These are phyloP conservation scores for Aspergillus alliaceus DNA, from an alignment of 2,329 filamentous ascomycete species.

Conservation along the genomic window DNA sequence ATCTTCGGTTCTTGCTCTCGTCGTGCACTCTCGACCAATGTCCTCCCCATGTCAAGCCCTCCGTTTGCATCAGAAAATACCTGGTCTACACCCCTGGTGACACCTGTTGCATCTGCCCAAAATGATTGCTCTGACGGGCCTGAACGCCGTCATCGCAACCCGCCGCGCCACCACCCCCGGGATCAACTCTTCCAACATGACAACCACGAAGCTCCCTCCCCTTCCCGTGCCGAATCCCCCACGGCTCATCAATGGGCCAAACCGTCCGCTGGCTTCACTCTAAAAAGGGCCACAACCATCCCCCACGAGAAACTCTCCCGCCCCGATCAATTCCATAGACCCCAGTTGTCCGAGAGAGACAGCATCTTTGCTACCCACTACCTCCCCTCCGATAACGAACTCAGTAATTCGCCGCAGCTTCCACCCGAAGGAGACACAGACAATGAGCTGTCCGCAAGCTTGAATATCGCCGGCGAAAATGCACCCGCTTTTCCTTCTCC, in stretches of 20 bases:
- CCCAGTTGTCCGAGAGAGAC: conserved; percentile 62
- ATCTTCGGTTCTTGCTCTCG: conserved; percentile 16
- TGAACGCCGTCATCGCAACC: conserved; percentile 29
- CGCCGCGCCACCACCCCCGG: conserved; percentile 37
- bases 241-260: conserved; percentile 37
- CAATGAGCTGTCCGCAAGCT: conserved; percentile 32
- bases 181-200: conserved; percentile 31
- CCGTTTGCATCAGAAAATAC: conserved; percentile 43
- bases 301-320: conserved; percentile 29
- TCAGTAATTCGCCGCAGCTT: conserved; percentile 36
- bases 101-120: conserved; percentile 42
- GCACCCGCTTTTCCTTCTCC: conserved; percentile 26
- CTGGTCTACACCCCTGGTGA: conserved; percentile 46
- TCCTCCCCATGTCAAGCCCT: conserved; percentile 52
- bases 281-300: conserved; percentile 38
- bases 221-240: conserved; percentile 38
- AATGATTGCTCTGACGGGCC: conserved; percentile 36
- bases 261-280: conserved; percentile 26
- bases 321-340: conserved; percentile 33
- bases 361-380: conserved; percentile 66
- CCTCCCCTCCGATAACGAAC: conserved; percentile 51
- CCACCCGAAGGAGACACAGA: conserved; percentile 29
- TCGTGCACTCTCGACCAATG: conserved; percentile 46
- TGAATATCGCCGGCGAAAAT: conserved; percentile 32
- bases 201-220: conserved; percentile 28